Conservation (phyloP, 352 stramenopile genomes). For the Globisporangium barbulae region DNA sequence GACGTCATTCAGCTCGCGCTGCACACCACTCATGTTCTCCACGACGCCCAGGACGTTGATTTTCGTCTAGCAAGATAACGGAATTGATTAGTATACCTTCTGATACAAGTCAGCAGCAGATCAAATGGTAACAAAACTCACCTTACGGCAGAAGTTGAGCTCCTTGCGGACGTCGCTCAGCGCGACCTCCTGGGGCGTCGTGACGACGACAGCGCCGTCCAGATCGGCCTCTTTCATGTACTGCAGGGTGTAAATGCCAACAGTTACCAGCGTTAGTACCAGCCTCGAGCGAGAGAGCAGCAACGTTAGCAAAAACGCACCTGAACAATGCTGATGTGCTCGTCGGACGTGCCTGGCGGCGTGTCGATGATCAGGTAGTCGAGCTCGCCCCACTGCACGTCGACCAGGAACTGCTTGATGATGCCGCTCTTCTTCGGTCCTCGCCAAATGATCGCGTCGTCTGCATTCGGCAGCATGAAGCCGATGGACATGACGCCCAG, state of each 20-base stretch:
- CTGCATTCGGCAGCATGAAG: constrained; percentile 97
- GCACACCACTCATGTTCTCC: constrained; percentile 98
- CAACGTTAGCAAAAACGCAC: constrained; percentile 15
- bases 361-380: constrained; percentile 99
- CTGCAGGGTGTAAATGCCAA: constrained; percentile 25
- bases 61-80: constrained; percentile 40
- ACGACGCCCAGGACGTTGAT: constrained; percentile 90
- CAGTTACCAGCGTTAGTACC: background rate
- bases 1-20: constrained; percentile 74
- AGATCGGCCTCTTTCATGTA: constrained; percentile 97
- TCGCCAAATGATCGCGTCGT: constrained; percentile 99
- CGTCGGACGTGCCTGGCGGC: constrained; percentile 98
- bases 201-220: constrained; percentile 98
- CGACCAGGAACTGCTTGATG: constrained; percentile 99
- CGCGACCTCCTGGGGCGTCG: constrained; percentile 99
- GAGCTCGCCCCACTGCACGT: constrained; percentile 99
- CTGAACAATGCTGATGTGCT: constrained; percentile 99
- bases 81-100: background rate
- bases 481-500: constrained; percentile 99
- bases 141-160: constrained; percentile 99
- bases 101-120: background rate
- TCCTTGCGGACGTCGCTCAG: constrained; percentile 99
- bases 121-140: constrained; percentile 19
- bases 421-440: constrained; percentile 99
- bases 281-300: background rate